phyloP scores from a whole-genome alignment of 495 filamentous ascomycete genomes.

The Neurospora sp. region DNA sequence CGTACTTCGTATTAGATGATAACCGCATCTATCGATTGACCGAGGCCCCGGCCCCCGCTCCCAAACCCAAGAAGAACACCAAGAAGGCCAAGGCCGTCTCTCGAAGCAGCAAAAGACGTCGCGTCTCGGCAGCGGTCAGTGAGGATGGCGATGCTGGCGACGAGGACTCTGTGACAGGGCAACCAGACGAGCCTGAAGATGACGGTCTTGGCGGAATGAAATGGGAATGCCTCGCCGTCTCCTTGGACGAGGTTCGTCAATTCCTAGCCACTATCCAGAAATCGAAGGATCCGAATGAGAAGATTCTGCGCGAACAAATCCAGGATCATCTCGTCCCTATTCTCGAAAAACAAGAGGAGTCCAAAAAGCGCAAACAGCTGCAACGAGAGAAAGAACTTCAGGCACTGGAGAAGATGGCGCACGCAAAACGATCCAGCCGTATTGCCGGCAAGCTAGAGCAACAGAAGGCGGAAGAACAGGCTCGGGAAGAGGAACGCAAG shows the following conservation, averaged over 20 bases:
- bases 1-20: constrained; percentile 87
- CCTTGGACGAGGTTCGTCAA: constrained; percentile 59
- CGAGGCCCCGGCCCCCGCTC: constrained; percentile 48
- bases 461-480: constrained; percentile 62
- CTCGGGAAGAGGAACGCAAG: constrained; percentile 61
- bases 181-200: constrained; percentile 37
- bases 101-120: constrained; percentile 65
- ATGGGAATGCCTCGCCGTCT: constrained; percentile 88
- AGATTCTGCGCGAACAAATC: constrained; percentile 57
- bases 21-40: constrained; percentile 83
- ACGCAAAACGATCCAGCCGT: constrained; percentile 85
- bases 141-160: constrained; percentile 46
- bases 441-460: constrained; percentile 72
- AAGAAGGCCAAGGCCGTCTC: constrained; percentile 60
- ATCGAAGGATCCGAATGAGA: constrained; percentile 73
- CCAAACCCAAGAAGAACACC: constrained; percentile 66
- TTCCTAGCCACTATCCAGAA: constrained; percentile 64
- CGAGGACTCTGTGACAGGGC: constrained; percentile 23
- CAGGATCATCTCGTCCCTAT: constrained; percentile 69
- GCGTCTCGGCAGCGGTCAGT: constrained; percentile 46
- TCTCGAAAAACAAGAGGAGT: constrained; percentile 72
- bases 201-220: constrained; percentile 60
- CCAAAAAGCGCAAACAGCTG: constrained; percentile 54
- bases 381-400: constrained; percentile 71
- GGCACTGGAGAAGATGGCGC: constrained; percentile 74